Conservation (phyloP, 331 rosid genomes). For the Rhamnella rubrinervis region DNA sequence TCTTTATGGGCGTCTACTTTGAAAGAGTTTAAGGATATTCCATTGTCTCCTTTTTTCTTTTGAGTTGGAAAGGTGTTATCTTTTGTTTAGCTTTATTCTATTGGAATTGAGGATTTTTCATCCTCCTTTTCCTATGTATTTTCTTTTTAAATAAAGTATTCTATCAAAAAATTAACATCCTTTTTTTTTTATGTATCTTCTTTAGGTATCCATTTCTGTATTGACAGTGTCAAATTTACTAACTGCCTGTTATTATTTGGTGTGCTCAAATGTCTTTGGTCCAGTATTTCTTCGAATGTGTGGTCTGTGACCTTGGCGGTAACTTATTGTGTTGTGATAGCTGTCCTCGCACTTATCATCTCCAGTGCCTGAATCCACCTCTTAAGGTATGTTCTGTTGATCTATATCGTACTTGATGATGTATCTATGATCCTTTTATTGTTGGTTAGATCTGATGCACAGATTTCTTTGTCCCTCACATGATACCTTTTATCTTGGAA, state of each 20-base stretch:
- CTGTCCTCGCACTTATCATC: constrained; percentile 95
- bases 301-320: constrained; percentile 96
- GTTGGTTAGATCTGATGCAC: constrained; percentile 12
- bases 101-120: too few relatives aligned
- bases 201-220: not conserved
- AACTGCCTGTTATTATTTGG: constrained; percentile 15
- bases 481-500: constrained; percentile 12
- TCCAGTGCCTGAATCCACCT: constrained; percentile 94
- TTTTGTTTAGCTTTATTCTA: too few relatives aligned
- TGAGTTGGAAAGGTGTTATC: too few relatives aligned
- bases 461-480: constrained; percentile 1
- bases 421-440: constrained; percentile 2
- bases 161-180: not conserved
- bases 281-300: constrained; percentile 93
- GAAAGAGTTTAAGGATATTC: too few relatives aligned
- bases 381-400: constrained; percentile 70
- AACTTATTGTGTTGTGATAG: constrained; percentile 97
- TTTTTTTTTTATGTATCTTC: not conserved
- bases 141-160: too few relatives aligned
- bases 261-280: constrained; percentile 31
- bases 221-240: not conserved
- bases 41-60: too few relatives aligned
- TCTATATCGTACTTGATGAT: constrained; percentile 16
- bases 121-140: too few relatives aligned
- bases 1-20: too few relatives aligned